Evolutionary conservation across 768 basidiomycete species (phyloP).

Genomic region (Galerina marginata): DNA sequence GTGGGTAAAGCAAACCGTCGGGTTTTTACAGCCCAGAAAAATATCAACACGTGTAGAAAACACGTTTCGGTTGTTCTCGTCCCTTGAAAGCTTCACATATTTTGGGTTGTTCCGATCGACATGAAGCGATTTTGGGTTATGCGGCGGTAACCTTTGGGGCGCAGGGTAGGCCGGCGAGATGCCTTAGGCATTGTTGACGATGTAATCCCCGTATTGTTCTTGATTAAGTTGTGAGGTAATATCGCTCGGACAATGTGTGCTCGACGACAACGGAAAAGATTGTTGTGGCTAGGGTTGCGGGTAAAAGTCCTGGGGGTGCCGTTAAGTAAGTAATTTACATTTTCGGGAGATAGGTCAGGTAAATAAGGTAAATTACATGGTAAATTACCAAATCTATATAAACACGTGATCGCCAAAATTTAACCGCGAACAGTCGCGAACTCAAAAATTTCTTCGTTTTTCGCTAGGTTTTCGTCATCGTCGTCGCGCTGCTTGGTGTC

Average conservation of each 20-base stretch:
- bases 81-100: neutral
- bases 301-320: too few relatives aligned
- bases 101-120: conserved; percentile 12
- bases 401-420: too few relatives aligned
- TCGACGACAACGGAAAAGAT: neutral
- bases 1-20: neutral
- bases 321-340: too few relatives aligned
- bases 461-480: too few relatives aligned
- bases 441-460: too few relatives aligned
- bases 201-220: conserved; percentile 5
- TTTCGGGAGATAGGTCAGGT: too few relatives aligned
- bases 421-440: too few relatives aligned
- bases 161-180: neutral
- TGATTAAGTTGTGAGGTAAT: conserved; percentile 2
- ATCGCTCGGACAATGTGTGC: neutral
- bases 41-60: conserved; percentile 23
- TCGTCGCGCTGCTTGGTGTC: too few relatives aligned
- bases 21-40: conserved; percentile 11
- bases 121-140: conserved; percentile 21
- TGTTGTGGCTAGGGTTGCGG: too few relatives aligned
- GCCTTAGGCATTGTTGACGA: conserved; percentile 1
- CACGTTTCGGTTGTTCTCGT: conserved; percentile 22
- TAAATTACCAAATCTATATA: too few relatives aligned
- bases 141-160: conserved; percentile 15
- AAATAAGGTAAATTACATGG: too few relatives aligned